A percentile compares a stretch with the other conserved stretches of the same genome.
Evolutionary conservation across 768 basidiomycete genomes (phyloP).

Genomic region (Terana coerulea): DNA sequence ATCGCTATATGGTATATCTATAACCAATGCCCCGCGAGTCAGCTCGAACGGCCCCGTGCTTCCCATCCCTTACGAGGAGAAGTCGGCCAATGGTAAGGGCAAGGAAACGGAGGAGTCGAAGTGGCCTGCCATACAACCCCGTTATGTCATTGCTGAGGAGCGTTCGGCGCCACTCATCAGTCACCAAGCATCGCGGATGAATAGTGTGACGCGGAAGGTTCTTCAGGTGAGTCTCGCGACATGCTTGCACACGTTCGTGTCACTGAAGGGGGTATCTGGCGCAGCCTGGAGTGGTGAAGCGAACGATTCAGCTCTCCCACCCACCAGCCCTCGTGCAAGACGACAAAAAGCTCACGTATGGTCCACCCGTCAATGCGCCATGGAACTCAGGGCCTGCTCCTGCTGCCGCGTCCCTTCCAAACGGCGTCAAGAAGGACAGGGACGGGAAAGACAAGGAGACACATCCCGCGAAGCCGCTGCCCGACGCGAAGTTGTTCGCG

Average conservation of each 20-base stretch:
- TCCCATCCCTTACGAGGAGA: constrained; percentile 44
- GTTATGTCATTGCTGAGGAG: constrained; percentile 40
- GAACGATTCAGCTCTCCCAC: constrained; percentile 61
- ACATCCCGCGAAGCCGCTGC: constrained; percentile 31
- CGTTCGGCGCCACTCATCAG: constrained; percentile 62
- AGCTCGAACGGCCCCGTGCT: constrained; percentile 63
- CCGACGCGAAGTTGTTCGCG: constrained; percentile 46
- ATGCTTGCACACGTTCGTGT: background rate
- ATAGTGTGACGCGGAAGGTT: constrained; percentile 60
- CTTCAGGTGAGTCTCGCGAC: constrained; percentile 51
- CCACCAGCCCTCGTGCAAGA: constrained; percentile 60
- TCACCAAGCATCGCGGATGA: constrained; percentile 61
- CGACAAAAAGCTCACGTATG: constrained; percentile 37
- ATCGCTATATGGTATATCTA: constrained; percentile 56
- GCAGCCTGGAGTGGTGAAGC: constrained; percentile 50
- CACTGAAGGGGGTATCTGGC: background rate
- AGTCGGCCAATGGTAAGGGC: constrained; percentile 31
- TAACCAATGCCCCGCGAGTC: constrained; percentile 59
- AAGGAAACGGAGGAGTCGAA: constrained; percentile 55
- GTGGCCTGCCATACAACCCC: constrained; percentile 29
- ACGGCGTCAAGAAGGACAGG: constrained; percentile 21
- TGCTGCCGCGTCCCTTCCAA: background rate
- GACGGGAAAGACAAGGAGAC: constrained; percentile 23
- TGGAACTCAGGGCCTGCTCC: constrained; percentile 38
- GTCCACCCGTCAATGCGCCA: constrained; percentile 36